Evolutionary conservation across 2,329 filamentous ascomycete species (phyloP).

Genomic region (Fusarium compactum): DNA sequence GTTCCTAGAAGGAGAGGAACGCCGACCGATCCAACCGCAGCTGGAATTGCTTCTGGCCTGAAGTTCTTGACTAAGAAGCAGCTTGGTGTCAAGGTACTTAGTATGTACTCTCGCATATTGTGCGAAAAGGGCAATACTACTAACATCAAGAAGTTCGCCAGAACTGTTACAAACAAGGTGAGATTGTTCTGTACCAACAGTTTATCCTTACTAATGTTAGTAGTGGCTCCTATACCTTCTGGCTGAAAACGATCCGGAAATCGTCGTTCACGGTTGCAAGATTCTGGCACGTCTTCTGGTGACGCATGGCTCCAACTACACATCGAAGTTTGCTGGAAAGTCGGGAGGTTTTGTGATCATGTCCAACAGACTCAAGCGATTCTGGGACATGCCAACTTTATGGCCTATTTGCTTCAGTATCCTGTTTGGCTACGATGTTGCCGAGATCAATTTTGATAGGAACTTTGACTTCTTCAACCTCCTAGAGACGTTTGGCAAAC

Average conservation of each 20-base stretch:
- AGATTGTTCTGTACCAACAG: not conserved
- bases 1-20: slow-evolving; percentile 52
- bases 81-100: slow-evolving; percentile 79
- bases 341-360: slow-evolving; percentile 90
- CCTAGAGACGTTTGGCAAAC: slow-evolving; percentile 77
- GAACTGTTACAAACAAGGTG: slow-evolving; percentile 95
- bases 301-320: slow-evolving; percentile 84
- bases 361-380: slow-evolving; percentile 82
- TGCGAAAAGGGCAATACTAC: slow-evolving; percentile 77
- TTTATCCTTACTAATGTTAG: slow-evolving; percentile 25
- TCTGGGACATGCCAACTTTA: slow-evolving; percentile 87
- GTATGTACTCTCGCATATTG: slow-evolving; percentile 81
- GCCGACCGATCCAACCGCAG: slow-evolving; percentile 52
- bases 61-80: slow-evolving; percentile 72
- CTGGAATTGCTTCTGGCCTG: slow-evolving; percentile 48
- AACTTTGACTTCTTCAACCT: slow-evolving; percentile 81
- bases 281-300: slow-evolving; percentile 87
- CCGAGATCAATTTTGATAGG: slow-evolving; percentile 77
- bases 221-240: slow-evolving; percentile 93
- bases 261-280: slow-evolving; percentile 83
- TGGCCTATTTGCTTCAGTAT: slow-evolving; percentile 93
- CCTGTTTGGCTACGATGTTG: slow-evolving; percentile 85
- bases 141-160: slow-evolving; percentile 87
- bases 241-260: slow-evolving; percentile 85
- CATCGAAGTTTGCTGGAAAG: slow-evolving; percentile 84